These are phyloP conservation scores for Fraxinus xanthoxyloides DNA, from an alignment of 305 asterid genomes.

Conservation along the genomic window DNA sequence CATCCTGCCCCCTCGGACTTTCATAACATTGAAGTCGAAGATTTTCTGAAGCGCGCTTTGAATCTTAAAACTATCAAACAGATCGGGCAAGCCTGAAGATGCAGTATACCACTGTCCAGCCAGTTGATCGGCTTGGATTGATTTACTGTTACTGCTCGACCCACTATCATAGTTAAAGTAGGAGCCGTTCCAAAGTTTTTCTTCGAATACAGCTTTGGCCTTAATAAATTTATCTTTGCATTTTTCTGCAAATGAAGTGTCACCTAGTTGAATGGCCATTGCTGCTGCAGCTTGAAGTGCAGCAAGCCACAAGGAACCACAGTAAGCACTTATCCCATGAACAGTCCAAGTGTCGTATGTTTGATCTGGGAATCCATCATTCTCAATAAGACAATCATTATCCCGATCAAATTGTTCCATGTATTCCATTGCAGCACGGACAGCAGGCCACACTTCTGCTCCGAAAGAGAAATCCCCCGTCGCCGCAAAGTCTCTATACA, in stretches of 20 bases:
- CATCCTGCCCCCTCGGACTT: slow-evolving; percentile 78
- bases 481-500: slow-evolving; percentile 86
- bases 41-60: slow-evolving; percentile 77
- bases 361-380: slow-evolving; percentile 97
- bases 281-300: slow-evolving; percentile 94
- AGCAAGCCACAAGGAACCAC: slow-evolving; percentile 94
- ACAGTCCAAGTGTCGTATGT: slow-evolving; percentile 98
- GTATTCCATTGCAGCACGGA: slow-evolving; percentile 94
- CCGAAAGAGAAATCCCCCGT: slow-evolving; percentile 86
- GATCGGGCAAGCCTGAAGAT: slow-evolving; percentile 92
- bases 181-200: slow-evolving; percentile 87
- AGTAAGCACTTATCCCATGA: slow-evolving; percentile 91
- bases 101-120: slow-evolving; percentile 99
- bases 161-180: slow-evolving; percentile 95
- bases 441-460: slow-evolving; percentile 92
- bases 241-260: slow-evolving; percentile 70
- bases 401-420: slow-evolving; percentile 96
- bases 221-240: slow-evolving; percentile 58
- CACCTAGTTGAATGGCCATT: slow-evolving; percentile 87
- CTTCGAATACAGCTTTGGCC: slow-evolving; percentile 69
- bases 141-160: slow-evolving; percentile 85
- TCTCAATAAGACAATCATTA: slow-evolving; percentile 76
- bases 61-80: slow-evolving; percentile 67
- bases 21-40: slow-evolving; percentile 94
- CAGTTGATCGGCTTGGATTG: slow-evolving; percentile 92